Percentiles rank a stretch among this genome's conserved stretches.
phyloP scores from a whole-genome alignment of 331 rosid species.

The Erythrophleum ivorense region DNA sequence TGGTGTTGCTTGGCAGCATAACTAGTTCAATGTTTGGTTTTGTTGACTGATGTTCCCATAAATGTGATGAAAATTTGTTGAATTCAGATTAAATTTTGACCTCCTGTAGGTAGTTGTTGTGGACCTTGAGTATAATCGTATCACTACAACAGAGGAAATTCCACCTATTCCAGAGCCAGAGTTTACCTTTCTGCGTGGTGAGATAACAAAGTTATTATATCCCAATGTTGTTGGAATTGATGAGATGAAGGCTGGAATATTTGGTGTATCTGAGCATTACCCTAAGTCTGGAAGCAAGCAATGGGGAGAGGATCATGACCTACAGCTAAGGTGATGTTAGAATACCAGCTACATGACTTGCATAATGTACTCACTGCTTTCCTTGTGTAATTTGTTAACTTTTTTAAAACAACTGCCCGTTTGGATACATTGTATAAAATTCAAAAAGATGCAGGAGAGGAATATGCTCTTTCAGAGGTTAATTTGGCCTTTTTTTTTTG shows the following conservation, averaged over 20 bases:
- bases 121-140: slow-evolving; percentile 88
- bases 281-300: slow-evolving; percentile 69
- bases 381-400: slow-evolving; percentile 15
- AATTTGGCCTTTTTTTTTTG: background rate
- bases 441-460: slow-evolving; percentile 3
- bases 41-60: slow-evolving; percentile 30
- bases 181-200: slow-evolving; percentile 74
- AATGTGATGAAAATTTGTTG: slow-evolving; percentile 29
- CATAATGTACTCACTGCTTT: slow-evolving; percentile 40
- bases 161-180: slow-evolving; percentile 98
- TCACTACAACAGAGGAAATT: slow-evolving; percentile 90
- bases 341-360: slow-evolving; percentile 38
- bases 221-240: slow-evolving; percentile 94
- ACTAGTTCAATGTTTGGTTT: background rate
- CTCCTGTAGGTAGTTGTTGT: slow-evolving; percentile 89
- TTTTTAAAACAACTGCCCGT: slow-evolving; percentile 15
- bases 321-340: slow-evolving; percentile 86
- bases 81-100: slow-evolving; percentile 34
- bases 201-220: slow-evolving; percentile 70
- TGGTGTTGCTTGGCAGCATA: background rate
- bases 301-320: slow-evolving; percentile 97
- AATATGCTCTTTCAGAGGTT: background rate
- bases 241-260: slow-evolving; percentile 69
- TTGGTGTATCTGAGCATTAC: slow-evolving; percentile 57
- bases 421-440: slow-evolving; percentile 13